Evolutionary conservation across 441 rosid species (phyloP).

Genomic region (Biscutella laevigata): DNA sequence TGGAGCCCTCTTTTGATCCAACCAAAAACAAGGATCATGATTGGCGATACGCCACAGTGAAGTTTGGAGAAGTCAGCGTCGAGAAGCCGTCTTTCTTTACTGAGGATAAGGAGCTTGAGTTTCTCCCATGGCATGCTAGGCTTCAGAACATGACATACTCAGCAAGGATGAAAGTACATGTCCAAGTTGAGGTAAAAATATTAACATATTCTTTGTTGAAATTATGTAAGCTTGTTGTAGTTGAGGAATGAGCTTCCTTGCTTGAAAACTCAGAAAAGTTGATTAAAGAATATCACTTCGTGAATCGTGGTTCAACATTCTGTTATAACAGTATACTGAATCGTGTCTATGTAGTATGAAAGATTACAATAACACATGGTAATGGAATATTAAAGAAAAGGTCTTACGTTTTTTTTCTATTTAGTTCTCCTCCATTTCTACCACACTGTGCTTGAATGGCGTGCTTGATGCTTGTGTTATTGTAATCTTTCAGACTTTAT

Average conservation of each 20-base stretch:
- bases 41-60: conserved; percentile 50
- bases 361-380: background rate
- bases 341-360: background rate
- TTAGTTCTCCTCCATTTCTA: background rate
- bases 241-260: background rate
- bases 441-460: background rate
- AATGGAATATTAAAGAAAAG: background rate
- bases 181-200: conserved; percentile 52
- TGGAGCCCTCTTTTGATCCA: conserved; percentile 65
- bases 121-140: conserved; percentile 71
- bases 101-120: conserved; percentile 32
- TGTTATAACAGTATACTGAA: background rate
- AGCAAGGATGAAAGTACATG: conserved; percentile 50
- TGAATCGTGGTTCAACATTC: background rate
- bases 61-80: conserved; percentile 50
- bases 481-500: too few relatives aligned
- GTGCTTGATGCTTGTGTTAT: background rate
- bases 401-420: background rate
- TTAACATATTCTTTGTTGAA: background rate
- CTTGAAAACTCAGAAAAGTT: background rate
- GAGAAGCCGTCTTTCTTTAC: conserved; percentile 50
- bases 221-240: background rate
- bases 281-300: background rate
- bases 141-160: conserved; percentile 91
- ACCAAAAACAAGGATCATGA: conserved; percentile 56